Evolutionary conservation across 257 asterid genomes (phyloP).

Genomic region (Striga asiatica): DNA sequence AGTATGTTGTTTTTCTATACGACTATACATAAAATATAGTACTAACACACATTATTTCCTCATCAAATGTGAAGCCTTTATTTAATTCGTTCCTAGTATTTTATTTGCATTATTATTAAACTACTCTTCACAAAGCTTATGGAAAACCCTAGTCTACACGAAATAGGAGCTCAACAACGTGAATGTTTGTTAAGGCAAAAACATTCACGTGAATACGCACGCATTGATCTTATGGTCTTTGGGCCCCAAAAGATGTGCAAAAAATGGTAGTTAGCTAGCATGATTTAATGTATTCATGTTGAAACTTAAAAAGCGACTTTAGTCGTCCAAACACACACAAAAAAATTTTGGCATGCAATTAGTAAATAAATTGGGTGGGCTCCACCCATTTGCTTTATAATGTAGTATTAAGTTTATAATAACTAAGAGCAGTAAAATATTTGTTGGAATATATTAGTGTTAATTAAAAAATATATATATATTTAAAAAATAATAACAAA

Average conservation of each 20-base stretch:
- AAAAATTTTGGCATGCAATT: no score
- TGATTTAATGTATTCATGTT: background rate
- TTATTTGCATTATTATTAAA: constrained; percentile 2
- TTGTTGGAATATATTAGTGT: no score
- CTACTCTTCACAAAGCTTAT: background rate
- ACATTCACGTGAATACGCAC: constrained; percentile 40
- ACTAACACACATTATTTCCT: no score
- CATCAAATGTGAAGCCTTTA: no score
- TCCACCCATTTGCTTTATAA: no score
- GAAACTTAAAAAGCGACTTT: no score
- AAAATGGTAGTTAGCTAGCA: constrained; percentile 15
- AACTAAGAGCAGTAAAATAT: no score
- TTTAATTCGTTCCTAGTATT: no score
- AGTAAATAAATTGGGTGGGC: no score
- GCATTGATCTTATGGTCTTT: constrained; percentile 5
- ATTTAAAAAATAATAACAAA: no score
- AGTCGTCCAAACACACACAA: background rate
- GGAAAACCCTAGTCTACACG: constrained; percentile 17
- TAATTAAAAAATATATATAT: no score
- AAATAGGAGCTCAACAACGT: constrained; percentile 27
- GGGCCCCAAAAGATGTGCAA: constrained; percentile 24
- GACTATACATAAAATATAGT: background rate
- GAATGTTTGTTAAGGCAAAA: constrained; percentile 36
- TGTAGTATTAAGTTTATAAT: no score
- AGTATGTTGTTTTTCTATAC: constrained; percentile 14